These are phyloP conservation scores for Annulohypoxylon nitens DNA, from an alignment of 495 filamentous ascomycete genomes.

Conservation along the genomic window DNA sequence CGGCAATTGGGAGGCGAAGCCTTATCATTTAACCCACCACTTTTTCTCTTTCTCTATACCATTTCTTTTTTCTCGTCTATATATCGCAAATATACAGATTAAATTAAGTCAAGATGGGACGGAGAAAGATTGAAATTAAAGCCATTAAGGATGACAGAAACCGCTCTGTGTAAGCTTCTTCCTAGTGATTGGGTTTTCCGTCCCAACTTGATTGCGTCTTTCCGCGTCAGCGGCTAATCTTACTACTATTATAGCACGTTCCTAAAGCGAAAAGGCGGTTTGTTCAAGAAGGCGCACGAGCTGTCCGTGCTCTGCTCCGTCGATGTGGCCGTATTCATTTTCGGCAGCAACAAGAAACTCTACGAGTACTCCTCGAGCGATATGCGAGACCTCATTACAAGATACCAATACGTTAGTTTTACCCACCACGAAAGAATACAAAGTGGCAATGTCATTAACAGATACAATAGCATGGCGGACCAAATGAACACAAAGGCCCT, in stretches of 20 bases:
- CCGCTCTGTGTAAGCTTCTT: conserved; percentile 88
- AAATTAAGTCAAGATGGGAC: conserved; percentile 67
- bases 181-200: conserved; percentile 11
- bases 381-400: conserved; percentile 87
- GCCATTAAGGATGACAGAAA: conserved; percentile 99
- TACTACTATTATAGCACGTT: conserved; percentile 88
- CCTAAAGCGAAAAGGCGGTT: conserved; percentile 95
- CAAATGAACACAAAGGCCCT: conserved; percentile 97
- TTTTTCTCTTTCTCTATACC: conserved; percentile 20
- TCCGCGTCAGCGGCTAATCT: conserved; percentile 84
- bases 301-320: conserved; percentile 97
- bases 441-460: conserved; percentile 48
- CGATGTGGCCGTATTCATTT: conserved; percentile 98
- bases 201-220: conserved; percentile 37
- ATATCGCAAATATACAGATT: conserved; percentile 16
- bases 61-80: conserved; percentile 12
- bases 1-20: conserved; percentile 42
- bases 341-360: conserved; percentile 97
- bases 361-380: conserved; percentile 97
- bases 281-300: conserved; percentile 99
- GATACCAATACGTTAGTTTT: conserved; percentile 87
- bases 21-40: conserved; percentile 21
- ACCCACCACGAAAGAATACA: conserved; percentile 17
- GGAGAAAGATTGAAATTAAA: conserved; percentile 97
- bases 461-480: conserved; percentile 78